Evolutionary conservation across 2,329 filamentous ascomycete genomes (phyloP), one percentile per base, ranked within the genome.

Genomic region (Chrysoporthe cubensis): DNA sequence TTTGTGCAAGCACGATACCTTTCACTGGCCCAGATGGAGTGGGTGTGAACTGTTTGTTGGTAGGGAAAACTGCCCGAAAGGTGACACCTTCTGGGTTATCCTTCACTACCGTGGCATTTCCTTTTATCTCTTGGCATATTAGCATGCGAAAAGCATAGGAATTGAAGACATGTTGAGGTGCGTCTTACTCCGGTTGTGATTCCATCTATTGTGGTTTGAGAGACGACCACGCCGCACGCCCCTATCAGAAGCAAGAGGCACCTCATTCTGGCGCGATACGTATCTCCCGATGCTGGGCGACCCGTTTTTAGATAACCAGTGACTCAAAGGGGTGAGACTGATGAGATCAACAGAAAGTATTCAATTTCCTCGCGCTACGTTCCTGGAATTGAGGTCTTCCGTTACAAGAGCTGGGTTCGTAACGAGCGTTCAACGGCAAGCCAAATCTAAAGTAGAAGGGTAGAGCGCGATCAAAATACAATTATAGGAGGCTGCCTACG

Each of bases 1-100:
- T 72, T 9, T 65, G 57, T 1, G 77, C 77, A 11, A 66, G 65
- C 57, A 79, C 70, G 42, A 67, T 50, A 63, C 78, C 78, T 59
- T 54, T 61, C 14, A 69, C 44, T 8, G 52, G 58, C 6, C 68
- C 68, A 16, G 50, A 48, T 21, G 62, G 46, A 6, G 68, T 64
- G 14, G 57, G 56, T 9, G 65, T 68, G 37, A 69, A 69, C 3
- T 65, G 62, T 16, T 61, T 58, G 7, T 44, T 62, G 8, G 63
- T 42, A 18, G 68, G 65, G 16, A 69, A 67, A 4, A 50, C 18
- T 5, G 68, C 68, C 14, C 48, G 62, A 54, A 60, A 69, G 4
- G 46, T 52, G 2, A 26, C n/a, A 42, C 67, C 67, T 16, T 34
- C 32, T 14, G 67, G 67, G 11, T 67, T 69, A 21, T 43, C 52